A percentile compares a stretch with the other conserved stretches of the same genome.
Conservation (phyloP, 257 asterid species). For the Ehretia macrophylla region DNA sequence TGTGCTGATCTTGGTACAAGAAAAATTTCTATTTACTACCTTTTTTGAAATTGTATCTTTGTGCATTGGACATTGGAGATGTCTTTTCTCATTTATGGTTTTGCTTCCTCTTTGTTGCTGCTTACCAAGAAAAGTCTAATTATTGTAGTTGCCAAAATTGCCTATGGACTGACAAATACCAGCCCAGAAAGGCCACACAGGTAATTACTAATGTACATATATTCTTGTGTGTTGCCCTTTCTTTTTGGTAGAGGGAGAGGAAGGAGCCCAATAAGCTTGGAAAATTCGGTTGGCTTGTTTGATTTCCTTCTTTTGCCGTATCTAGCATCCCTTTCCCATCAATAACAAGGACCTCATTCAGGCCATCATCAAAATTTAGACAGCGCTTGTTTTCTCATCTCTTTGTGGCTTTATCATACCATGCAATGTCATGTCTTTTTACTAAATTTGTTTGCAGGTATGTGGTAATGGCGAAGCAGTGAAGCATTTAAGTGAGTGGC, state of each 20-base stretch:
- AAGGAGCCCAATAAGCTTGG: too few species aligned
- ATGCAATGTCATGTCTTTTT: not conserved
- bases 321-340: too few species aligned
- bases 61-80: not conserved
- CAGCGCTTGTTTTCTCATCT: too few species aligned
- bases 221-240: conserved; percentile 4
- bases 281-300: not conserved
- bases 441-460: conserved; percentile 31
- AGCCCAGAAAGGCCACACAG: conserved; percentile 76
- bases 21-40: not conserved
- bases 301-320: not conserved
- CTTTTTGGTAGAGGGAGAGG: not conserved
- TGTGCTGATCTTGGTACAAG: too few species aligned
- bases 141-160: conserved; percentile 49
- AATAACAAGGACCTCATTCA: too few species aligned
- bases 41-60: not conserved
- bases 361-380: too few species aligned
- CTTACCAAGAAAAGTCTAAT: conserved; percentile 18
- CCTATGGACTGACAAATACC: conserved; percentile 91
- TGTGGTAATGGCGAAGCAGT: conserved; percentile 87
- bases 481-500: conserved; percentile 74
- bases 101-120: not conserved
- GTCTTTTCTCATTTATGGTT: not conserved
- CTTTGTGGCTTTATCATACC: too few species aligned
- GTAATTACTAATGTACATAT: conserved; percentile 30